phyloP scores from a whole-genome alignment of 2,329 filamentous ascomycete species.

The Xylariaceae sp. region DNA sequence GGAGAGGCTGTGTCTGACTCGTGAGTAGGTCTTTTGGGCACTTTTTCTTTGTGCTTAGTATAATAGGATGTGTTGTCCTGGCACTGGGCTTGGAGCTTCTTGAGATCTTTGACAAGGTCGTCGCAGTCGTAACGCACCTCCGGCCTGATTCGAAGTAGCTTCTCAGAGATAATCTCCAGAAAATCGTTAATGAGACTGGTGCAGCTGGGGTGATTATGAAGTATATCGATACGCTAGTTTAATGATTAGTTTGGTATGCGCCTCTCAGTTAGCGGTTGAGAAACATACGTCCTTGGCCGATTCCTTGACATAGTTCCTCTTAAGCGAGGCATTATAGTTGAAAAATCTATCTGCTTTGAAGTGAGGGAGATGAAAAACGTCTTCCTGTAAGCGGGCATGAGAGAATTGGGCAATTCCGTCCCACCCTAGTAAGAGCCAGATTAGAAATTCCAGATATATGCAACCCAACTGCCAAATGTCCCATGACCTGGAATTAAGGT shows the following conservation, averaged over 20 bases:
- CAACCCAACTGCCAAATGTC: constrained; percentile 19
- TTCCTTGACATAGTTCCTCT: not conserved
- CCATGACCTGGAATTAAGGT: constrained; percentile 2
- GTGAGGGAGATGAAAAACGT: not conserved
- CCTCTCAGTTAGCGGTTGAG: not conserved
- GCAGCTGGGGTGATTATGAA: constrained; percentile 9
- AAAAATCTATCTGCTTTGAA: not conserved
- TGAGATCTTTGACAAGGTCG: not conserved
- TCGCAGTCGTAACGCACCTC: not conserved
- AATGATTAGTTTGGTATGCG: not conserved
- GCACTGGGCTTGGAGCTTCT: not conserved
- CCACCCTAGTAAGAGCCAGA: constrained; percentile 17
- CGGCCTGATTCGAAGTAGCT: constrained; percentile 7
- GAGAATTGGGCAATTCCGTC: constrained; percentile 11
- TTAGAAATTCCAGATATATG: constrained; percentile 15
- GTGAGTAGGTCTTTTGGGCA: not conserved
- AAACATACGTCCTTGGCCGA: not conserved
- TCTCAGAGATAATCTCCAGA: constrained; percentile 7
- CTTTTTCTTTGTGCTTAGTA: not conserved
- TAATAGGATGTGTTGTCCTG: not conserved
- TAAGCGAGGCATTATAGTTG: not conserved
- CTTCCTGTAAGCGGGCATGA: not conserved
- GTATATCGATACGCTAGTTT: constrained; percentile 8
- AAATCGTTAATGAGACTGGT: constrained; percentile 10
- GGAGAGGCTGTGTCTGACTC: not conserved